Evolutionary conservation across 352 stramenopile species (phyloP).

Genomic region (Detonula confervacea): DNA sequence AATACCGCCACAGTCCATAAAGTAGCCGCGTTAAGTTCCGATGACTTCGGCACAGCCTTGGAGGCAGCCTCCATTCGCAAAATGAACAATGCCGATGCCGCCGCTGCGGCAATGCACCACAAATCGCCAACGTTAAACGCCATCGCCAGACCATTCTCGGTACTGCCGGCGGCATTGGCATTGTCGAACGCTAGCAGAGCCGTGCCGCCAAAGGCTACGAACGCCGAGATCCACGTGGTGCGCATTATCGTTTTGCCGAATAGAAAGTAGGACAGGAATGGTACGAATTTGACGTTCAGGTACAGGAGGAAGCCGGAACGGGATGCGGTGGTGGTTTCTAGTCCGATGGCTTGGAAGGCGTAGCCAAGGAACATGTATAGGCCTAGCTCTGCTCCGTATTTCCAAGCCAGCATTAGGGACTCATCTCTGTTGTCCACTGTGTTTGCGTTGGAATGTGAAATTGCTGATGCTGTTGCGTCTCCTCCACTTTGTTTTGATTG

Average conservation of each 20-base stretch:
- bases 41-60: slow-evolving; percentile 51
- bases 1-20: slow-evolving; percentile 70
- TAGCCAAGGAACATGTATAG: slow-evolving; percentile 85
- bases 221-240: slow-evolving; percentile 71
- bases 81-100: slow-evolving; percentile 82
- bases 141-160: not conserved
- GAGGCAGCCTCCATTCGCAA: slow-evolving; percentile 77
- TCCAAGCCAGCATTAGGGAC: slow-evolving; percentile 52
- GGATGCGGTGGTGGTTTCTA: slow-evolving; percentile 80
- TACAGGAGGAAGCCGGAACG: slow-evolving; percentile 83
- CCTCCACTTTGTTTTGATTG: not conserved
- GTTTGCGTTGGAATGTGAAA: not conserved
- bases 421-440: not conserved
- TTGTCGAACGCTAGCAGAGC: slow-evolving; percentile 69
- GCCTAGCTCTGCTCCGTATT: slow-evolving; percentile 78
- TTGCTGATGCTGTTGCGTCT: not conserved
- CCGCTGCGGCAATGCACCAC: slow-evolving; percentile 77
- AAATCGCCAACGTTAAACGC: slow-evolving; percentile 72
- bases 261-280: slow-evolving; percentile 74
- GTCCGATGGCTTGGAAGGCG: slow-evolving; percentile 81
- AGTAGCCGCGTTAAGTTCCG: slow-evolving; percentile 70
- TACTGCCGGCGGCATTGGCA: slow-evolving; percentile 12
- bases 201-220: slow-evolving; percentile 75
- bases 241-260: slow-evolving; percentile 63
- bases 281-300: slow-evolving; percentile 86